Evolutionary conservation across 225 moss, liverwort and hornwort species (phyloP).

Genomic region (Bryum argenteum): DNA sequence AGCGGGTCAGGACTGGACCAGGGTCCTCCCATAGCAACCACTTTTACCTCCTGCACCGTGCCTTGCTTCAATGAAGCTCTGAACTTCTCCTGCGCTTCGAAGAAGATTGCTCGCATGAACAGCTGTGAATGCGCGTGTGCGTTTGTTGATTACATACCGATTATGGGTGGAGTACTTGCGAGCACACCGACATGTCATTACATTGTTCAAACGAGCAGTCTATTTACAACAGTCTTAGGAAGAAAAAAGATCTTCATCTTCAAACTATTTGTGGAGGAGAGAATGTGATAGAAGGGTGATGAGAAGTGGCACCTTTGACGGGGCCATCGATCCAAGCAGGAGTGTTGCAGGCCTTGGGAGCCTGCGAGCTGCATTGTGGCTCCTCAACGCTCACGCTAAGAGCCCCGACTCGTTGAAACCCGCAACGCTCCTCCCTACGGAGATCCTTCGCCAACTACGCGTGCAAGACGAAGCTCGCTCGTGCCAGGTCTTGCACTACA

Average conservation of each 20-base stretch:
- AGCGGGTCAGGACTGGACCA: constrained; percentile 82
- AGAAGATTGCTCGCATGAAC: constrained; percentile 71
- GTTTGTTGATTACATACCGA: constrained; percentile 69
- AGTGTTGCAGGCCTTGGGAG: constrained; percentile 30
- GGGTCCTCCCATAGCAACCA: constrained; percentile 93
- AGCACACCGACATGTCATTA: not conserved
- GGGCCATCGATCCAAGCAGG: constrained; percentile 77
- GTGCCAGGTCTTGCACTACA: constrained; percentile 62
- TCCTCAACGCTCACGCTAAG: constrained; percentile 78
- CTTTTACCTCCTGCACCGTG: constrained; percentile 78
- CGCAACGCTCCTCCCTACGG: constrained; percentile 66
- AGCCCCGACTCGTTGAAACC: constrained; percentile 74
- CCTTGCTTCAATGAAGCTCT: constrained; percentile 76
- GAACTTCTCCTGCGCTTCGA: constrained; percentile 58
- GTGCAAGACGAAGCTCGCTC: constrained; percentile 85
- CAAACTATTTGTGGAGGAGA: not conserved
- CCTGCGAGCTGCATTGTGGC: constrained; percentile 32
- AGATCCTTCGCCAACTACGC: constrained; percentile 74
- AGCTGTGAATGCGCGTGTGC: constrained; percentile 93
- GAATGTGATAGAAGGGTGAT: not conserved
- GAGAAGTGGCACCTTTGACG: constrained; percentile 40
- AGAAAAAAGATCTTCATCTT: too few relatives aligned
- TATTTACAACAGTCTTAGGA: too few relatives aligned
- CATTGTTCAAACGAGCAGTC: too few relatives aligned
- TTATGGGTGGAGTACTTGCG: constrained; percentile 48